phyloP scores from a whole-genome alignment of 148 eudicot genomes.

The Amaranthus palmeri region DNA sequence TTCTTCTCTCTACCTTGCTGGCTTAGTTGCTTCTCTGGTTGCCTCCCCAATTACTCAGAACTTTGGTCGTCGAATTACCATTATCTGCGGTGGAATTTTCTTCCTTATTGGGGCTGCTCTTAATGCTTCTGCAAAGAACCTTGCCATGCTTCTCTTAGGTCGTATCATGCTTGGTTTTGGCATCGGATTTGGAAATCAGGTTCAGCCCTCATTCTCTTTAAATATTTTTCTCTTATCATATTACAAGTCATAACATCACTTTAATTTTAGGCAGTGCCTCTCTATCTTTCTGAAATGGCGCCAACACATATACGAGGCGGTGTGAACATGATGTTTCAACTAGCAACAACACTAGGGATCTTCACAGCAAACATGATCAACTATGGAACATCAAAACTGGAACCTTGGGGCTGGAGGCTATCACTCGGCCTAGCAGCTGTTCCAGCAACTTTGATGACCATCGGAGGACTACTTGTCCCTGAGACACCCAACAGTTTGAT shows the following conservation, averaged over 20 bases:
- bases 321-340: conserved; percentile 85
- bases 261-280: conserved; percentile 62
- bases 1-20: conserved; percentile 82
- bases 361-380: conserved; percentile 91
- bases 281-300: conserved; percentile 85
- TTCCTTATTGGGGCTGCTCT: conserved; percentile 70
- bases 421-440: conserved; percentile 82
- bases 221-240: background rate
- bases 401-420: conserved; percentile 91
- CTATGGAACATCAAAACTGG: conserved; percentile 73
- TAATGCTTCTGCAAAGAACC: conserved; percentile 62
- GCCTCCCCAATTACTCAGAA: conserved; percentile 72
- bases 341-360: conserved; percentile 85
- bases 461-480: conserved; percentile 70
- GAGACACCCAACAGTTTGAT: conserved; percentile 92
- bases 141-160: conserved; percentile 73
- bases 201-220: conserved; percentile 7
- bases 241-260: background rate
- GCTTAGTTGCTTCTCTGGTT: conserved; percentile 56
- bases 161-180: conserved; percentile 92
- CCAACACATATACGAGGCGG: conserved; percentile 82
- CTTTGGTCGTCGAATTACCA: conserved; percentile 62
- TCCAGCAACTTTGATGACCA: conserved; percentile 68
- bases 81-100: conserved; percentile 69
- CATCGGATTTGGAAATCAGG: conserved; percentile 95